Evolutionary conservation across 345 rosid genomes (phyloP), one percentile per base, ranked within the genome.

Genomic region (Capsella bursapastoris): DNA sequence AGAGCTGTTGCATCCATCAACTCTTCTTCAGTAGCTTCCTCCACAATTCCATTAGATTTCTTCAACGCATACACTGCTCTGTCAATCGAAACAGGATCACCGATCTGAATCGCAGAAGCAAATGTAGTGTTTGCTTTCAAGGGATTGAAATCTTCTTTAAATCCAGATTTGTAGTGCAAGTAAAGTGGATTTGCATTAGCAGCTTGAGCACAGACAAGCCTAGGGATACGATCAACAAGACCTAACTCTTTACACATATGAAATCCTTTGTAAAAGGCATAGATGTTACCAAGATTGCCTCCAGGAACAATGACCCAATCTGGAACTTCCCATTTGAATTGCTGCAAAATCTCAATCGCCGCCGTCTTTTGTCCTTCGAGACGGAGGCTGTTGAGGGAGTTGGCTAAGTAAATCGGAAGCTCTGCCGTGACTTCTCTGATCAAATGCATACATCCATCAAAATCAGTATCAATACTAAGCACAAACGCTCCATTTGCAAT

Each of bases 251-350:
- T 70, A 61, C 97, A 90, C 91, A 90, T 90, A 18, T 87, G 76
- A 67, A 90, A 90, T 2, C 96, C 96, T 77, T 88, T 92, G 66
- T 88, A 92, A 66, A 92, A 90, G 4, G 97, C 94, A 66, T 92
- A 92, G 4, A 92, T 85, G 71, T 92, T 92, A 11, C 97, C 97
- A 29, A 92, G 75, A 70, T 92, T 92, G 2, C 96, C 96, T 51
- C 97, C 97, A 0, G 96, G 97, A 16, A 92, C 87, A 4, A 92
- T 87, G 18, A 92, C 97, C 97, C 97, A 92, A 61, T 92, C 94
- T 0, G 96, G 97, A 25, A 92, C 96, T 73, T 87, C 83, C 96
- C 97, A 92, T 31, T 92, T 84, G 60, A 89, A 89, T 68, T 92
- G 97, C 88, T 92, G 97, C 80, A 92, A 18, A 22, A 92, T 92